phyloP scores from a whole-genome alignment of 306 rosid genomes.

The Casuarina glauca region DNA sequence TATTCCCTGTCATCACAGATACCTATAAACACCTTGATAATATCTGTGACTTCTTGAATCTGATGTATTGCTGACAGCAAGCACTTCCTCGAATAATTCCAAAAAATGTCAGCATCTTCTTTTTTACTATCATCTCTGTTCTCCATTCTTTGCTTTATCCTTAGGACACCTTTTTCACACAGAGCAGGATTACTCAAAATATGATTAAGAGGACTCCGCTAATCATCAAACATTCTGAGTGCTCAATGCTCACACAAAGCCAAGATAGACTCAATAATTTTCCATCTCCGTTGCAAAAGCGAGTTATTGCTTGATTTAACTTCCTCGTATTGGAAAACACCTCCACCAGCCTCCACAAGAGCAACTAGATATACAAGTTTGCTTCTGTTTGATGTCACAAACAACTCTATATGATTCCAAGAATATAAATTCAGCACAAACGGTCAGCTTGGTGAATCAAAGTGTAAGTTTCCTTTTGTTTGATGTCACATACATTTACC shows the following conservation, averaged over 20 bases:
- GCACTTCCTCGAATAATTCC: neutral
- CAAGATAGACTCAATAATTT: neutral
- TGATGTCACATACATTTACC: neutral
- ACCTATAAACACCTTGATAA: neutral
- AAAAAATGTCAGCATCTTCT: neutral
- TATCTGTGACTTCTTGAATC: neutral
- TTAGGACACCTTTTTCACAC: neutral
- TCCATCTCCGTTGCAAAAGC: neutral
- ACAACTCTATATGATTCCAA: neutral
- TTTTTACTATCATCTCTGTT: neutral
- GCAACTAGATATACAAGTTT: neutral
- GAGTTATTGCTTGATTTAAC: neutral
- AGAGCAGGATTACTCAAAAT: neutral
- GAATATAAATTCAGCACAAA: neutral
- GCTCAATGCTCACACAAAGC: neutral
- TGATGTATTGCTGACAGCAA: neutral
- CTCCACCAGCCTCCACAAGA: neutral
- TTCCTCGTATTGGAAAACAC: neutral
- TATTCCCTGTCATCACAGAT: neutral
- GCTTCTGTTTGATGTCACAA: too few species aligned
- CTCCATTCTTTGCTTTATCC: neutral
- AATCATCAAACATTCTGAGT: neutral
- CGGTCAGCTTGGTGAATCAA: conserved; percentile 13
- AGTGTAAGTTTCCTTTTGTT: conserved; percentile 9
- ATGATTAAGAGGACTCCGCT: neutral